Conservation (phyloP, 2,329 filamentous ascomycete species). For the Chrysoporthe cubensis region DNA sequence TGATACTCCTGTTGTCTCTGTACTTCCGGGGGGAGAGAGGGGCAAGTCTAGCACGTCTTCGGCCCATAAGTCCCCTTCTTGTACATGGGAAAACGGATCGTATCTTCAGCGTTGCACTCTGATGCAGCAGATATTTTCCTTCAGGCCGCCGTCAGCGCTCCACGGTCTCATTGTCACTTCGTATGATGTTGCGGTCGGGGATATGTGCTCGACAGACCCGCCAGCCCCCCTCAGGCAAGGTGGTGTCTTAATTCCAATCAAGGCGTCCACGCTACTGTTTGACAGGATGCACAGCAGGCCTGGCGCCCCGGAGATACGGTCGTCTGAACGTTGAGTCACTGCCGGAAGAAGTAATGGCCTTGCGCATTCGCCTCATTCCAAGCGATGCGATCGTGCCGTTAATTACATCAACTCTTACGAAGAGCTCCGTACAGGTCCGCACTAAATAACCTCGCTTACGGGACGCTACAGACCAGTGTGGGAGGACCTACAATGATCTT, state of each 20-base stretch:
- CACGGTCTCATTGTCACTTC: not conserved
- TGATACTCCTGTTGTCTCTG: not conserved
- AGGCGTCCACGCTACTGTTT: not conserved
- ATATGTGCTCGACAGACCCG: not conserved
- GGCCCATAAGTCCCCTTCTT: not conserved
- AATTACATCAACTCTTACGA: not conserved
- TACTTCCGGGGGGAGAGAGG: not conserved
- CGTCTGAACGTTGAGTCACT: no score
- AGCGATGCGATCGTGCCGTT: not conserved
- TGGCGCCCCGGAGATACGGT: not conserved
- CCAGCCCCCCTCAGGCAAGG: not conserved
- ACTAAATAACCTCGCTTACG: not conserved
- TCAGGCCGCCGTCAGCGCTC: not conserved
- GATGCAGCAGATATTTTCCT: not conserved
- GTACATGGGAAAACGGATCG: not conserved
- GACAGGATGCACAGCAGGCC: conserved; percentile 1
- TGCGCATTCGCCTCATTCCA: not conserved
- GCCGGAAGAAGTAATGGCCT: not conserved
- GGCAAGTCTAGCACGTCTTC: not conserved
- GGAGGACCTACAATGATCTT: not conserved
- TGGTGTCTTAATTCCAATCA: not conserved
- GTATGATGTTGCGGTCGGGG: not conserved
- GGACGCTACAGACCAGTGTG: not conserved
- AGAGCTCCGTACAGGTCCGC: no score
- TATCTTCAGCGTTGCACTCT: not conserved